Base-by-base conservation (phyloP, 164 flowering plant species). In the Magnolia sinica region DNA sequence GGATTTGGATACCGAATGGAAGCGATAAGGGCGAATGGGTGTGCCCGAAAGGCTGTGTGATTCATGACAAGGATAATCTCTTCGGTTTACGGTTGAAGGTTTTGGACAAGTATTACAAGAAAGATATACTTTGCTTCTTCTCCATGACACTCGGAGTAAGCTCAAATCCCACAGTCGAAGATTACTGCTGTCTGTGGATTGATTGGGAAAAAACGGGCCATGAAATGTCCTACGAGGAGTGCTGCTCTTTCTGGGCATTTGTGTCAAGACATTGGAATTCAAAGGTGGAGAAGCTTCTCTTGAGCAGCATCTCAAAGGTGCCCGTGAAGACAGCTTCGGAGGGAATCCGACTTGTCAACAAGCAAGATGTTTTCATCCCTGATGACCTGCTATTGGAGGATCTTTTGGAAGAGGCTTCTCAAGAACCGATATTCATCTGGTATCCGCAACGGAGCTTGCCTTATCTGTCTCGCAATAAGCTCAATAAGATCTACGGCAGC, bases 381-480 rank as follows among this genome's bases (percentile, higher is more conserved):
- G 94, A 92, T 80, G 94, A 92, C 71, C 85, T 92, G 55, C 85
- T 68, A 11, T 78, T 92, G 79, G 86, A 89, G 81, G 87, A 86
- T 77, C 83, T 87, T 20, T 84, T 90, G 64, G 79, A 77, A 13
- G 64, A 77, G 68, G 72, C 81, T 63, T 85, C 87, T 37, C 11
- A 84, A 16, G 78, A 67, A 8, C 84, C 91, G 0, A 8, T 90
- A 16, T 89, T 89, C 55, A 87, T 88, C 16, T 91, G 96, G 96
- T 84, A 79, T 79, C 92, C 96, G 52, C 83, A 74, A 73, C 81
- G 77, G 29, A 86, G 83, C 78, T 69, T 74, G 70, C 82, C 82
- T 61, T 70, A 80, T 20, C 13, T 88, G 52, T 81, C 87, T 13
- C 76, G 83, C 59, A 73, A 71, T 0, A 84, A 78, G 76, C 72